Base-by-base conservation (phyloP, 192 early-diverging fungal genomes). In the Coemansia sp. region DNA sequence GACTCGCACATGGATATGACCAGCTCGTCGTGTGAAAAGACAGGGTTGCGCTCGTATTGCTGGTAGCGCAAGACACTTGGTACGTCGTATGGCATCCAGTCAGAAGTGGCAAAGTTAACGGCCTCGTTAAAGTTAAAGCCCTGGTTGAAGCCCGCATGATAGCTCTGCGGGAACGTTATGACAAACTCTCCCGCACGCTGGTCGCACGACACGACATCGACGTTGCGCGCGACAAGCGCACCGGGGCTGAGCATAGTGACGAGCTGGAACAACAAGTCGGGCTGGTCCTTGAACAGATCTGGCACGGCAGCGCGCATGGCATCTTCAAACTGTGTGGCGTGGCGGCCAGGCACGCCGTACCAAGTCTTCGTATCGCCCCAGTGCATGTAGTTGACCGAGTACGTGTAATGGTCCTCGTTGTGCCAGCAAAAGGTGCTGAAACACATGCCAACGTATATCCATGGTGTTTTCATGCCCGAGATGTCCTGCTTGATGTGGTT, bases 391-490 rank as follows among this genome's bases (percentile, higher is more conserved):
- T 98, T 98, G 85, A 97, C 91, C 21, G 94, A 95, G 73, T 96
- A 97, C 5, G 94, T 96, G 76, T 92, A 96, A 77, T 97, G 96
- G 76, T 98, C 97, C 79, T 98, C 97, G 47, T 92, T 92, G 69
- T 98, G 97, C 97, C 97, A 98, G 76, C 96, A 97, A 75, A 98
- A 98, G 6, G 96, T 93, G 35, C 91, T 92, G 67, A 97, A 97
- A 59, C 87, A 90, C 94, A 95, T 96, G 16, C 97, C 97, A 3
- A 97, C 91, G 64, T 98, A 98, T 28, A 98, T 82, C 96, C 96
- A 98, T 16, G 97, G 97, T 3, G 94, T 88, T 91, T 94, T 97
- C 92, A 98, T 96, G 7, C 97, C 97, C 11, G 94, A 92, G 30
- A 98, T 97, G 71, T 97, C 95, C 59, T 92, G 90, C 57, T 90